These are phyloP conservation scores for Cryphonectria radicalis DNA, from an alignment of 2,329 filamentous ascomycete species.

Conservation along the genomic window DNA sequence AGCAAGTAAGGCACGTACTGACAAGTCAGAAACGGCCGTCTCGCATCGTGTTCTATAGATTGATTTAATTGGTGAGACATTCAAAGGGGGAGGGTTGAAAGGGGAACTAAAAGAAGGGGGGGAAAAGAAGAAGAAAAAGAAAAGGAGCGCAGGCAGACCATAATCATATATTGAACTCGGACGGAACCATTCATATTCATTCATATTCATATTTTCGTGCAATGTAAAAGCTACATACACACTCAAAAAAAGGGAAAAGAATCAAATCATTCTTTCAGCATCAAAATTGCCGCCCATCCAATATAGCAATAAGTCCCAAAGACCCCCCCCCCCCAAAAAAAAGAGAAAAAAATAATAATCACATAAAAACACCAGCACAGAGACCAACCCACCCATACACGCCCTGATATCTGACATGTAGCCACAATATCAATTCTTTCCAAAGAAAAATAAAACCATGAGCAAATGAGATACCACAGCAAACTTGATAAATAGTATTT, in stretches of 20 bases:
- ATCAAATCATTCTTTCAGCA: no score
- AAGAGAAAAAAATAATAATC: neutral
- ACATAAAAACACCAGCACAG: neutral
- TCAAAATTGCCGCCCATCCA: no score
- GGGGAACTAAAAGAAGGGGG: no score
- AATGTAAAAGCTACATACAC: neutral
- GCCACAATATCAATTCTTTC: neutral
- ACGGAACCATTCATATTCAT: neutral
- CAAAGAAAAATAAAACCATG: neutral
- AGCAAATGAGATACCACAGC: neutral
- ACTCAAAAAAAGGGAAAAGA: no score
- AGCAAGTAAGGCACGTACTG: no score
- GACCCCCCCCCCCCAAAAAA: neutral
- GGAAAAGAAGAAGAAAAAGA: no score
- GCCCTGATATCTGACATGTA: neutral
- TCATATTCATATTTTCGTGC: neutral
- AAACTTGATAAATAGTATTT: neutral
- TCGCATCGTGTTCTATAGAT: neutral
- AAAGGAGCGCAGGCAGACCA: no score
- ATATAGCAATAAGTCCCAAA: neutral
- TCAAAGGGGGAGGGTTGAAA: neutral
- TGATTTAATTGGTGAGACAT: neutral
- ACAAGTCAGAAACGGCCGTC: neutral
- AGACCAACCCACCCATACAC: neutral
- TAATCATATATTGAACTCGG: neutral